A percentile compares a stretch with the other conserved stretches of the same genome.
These are phyloP conservation scores for Agarophyton chilense DNA, from an alignment of 23 red algal species.

Conservation along the genomic window DNA sequence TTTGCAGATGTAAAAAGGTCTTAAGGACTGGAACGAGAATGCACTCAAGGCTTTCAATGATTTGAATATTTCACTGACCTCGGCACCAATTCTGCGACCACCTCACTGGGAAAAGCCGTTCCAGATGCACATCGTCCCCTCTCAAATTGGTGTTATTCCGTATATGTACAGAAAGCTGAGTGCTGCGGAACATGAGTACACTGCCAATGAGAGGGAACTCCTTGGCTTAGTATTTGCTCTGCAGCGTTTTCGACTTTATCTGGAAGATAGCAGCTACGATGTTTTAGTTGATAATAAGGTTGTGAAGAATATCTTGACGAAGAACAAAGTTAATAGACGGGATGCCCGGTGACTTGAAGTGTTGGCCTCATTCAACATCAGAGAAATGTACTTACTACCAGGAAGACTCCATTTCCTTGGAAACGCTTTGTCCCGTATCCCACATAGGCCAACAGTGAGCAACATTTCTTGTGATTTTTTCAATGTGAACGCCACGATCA, in stretches of 20 bases:
- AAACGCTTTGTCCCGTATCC: too few relatives aligned
- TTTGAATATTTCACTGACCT: background rate
- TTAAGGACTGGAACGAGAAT: background rate
- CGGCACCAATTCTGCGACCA: background rate
- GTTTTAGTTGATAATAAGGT: background rate
- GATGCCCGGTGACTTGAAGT: background rate
- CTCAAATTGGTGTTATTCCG: background rate
- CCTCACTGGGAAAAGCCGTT: background rate
- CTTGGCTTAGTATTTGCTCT: background rate
- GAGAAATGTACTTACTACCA: background rate
- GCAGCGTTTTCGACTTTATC: background rate
- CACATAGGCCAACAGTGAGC: too few relatives aligned
- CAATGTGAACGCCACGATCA: too few relatives aligned
- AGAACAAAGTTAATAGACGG: background rate
- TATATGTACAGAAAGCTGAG: background rate
- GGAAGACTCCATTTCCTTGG: slow-evolving; percentile 2
- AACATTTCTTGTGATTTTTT: too few relatives aligned
- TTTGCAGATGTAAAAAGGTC: background rate
- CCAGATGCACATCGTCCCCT: background rate
- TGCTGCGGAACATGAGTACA: background rate
- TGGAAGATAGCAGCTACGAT: background rate
- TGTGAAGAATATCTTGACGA: background rate
- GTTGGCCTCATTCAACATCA: slow-evolving; percentile 8
- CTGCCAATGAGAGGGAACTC: slow-evolving; percentile 16
- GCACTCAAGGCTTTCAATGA: background rate